Evolutionary conservation across 2,329 filamentous ascomycete species (phyloP), one percentile per base, ranked within the genome.

Genomic region (Fusarium beomiforme): DNA sequence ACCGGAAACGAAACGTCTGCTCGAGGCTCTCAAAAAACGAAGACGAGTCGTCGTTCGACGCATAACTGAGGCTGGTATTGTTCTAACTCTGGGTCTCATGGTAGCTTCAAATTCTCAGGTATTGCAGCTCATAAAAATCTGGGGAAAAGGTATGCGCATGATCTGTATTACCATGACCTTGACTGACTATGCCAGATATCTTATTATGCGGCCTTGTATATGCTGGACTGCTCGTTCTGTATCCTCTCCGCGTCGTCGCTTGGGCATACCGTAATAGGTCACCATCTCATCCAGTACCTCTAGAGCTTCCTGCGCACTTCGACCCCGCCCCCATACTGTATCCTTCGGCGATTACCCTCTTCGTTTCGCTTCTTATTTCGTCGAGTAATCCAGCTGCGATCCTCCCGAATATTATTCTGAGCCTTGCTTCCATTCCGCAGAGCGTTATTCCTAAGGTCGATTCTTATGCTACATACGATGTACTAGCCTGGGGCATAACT

Each of bases 261-360:
- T 87, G 87, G 85, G 81, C 83, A 3, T 83, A 85, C 61, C 78
- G 78, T 23, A 80, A 81, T 26, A 78, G 80, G 21, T 78, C 71
- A 8, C 80, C 84, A 6, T 79, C 80, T n/a, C 79, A 70, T 31
- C 74, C 70, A 63, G 72, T 85, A 33, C 82, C 84, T 3, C 75
- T 91, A 37, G 78, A 78, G 33, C 84, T 97, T 39, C 94, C 94
- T 1, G 83, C 89, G 7, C 86, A 88, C n/a, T 97, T 98, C 80
- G 95, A 98, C 77, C 95, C 94, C 5, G 95, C 95, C 10, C 93
- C 95, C 14, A 85, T 97, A n/a, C 81, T 98, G 62, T 98, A 98
- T 78, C 95, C 95, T 21, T 87, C 92, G 9, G 81, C 91, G 5
- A 85, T 97, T 33, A 93, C 95, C 2, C 82, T 95, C 19, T 85